These are phyloP conservation scores for Penicillium malachiteum DNA, from an alignment of 495 filamentous ascomycete genomes.

Conservation along the genomic window DNA sequence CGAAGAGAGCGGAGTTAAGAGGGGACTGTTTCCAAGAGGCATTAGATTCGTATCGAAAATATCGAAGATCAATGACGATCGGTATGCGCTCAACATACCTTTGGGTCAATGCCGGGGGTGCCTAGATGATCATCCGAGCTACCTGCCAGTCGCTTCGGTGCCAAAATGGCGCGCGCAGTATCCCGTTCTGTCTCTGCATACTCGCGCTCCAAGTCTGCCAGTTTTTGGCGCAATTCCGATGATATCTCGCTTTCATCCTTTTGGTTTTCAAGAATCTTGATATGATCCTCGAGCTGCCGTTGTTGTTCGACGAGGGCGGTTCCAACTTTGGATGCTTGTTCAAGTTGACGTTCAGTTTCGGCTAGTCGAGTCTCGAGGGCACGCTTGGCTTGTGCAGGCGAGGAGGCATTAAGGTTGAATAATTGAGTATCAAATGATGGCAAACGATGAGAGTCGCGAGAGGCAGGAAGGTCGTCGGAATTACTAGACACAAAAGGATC, in stretches of 20 bases:
- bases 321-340: slow-evolving; percentile 86
- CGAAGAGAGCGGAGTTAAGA: slow-evolving; percentile 74
- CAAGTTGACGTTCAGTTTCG: slow-evolving; percentile 86
- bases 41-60: slow-evolving; percentile 10
- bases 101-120: slow-evolving; percentile 63
- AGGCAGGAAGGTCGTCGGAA: slow-evolving; percentile 29
- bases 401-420: slow-evolving; percentile 72
- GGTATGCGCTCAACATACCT: slow-evolving; percentile 38
- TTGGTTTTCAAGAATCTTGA: slow-evolving; percentile 81
- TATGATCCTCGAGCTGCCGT: slow-evolving; percentile 71
- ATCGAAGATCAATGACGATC: background rate
- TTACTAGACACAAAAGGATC: slow-evolving; percentile 56
- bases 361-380: slow-evolving; percentile 87
- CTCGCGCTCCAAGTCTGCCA: slow-evolving; percentile 86
- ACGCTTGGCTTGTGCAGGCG: slow-evolving; percentile 81
- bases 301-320: slow-evolving; percentile 82
- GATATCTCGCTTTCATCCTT: slow-evolving; percentile 79
- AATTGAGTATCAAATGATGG: slow-evolving; percentile 76
- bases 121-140: slow-evolving; percentile 52
- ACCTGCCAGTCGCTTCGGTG: slow-evolving; percentile 72
- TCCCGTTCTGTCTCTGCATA: slow-evolving; percentile 94
- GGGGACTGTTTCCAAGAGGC: slow-evolving; percentile 51
- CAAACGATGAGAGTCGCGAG: slow-evolving; percentile 64
- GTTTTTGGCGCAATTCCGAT: slow-evolving; percentile 76
- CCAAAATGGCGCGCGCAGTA: slow-evolving; percentile 81